Conservation (phyloP, 2,329 filamentous ascomycete genomes). For the Pyrenophora seminiperda region DNA sequence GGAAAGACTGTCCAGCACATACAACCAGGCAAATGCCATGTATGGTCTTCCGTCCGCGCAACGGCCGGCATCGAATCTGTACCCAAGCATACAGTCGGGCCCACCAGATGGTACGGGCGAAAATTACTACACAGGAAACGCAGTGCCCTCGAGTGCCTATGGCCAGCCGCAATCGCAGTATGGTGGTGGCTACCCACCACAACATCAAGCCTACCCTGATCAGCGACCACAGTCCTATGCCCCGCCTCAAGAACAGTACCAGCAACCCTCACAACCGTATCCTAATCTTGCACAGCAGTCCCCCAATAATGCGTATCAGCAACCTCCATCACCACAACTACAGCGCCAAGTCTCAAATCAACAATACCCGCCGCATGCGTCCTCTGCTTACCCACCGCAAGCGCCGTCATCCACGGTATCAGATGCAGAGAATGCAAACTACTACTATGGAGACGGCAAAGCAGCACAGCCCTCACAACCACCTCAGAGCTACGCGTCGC, state of each 20-base stretch:
- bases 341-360: conserved; percentile 43
- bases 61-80: conserved; percentile 63
- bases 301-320: conserved; percentile 35
- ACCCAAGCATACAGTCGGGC: conserved; percentile 65
- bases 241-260: conserved; percentile 39
- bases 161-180: conserved; percentile 59
- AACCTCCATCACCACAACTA: conserved; percentile 45
- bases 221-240: conserved; percentile 39
- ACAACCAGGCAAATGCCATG: conserved; percentile 70
- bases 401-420: conserved; percentile 40
- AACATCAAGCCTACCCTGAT: conserved; percentile 48
- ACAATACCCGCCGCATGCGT: conserved; percentile 41
- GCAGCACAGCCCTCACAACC: conserved; percentile 30
- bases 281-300: conserved; percentile 39
- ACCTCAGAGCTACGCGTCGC: conserved; percentile 36
- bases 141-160: conserved; percentile 56
- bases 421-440: conserved; percentile 42
- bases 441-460: conserved; percentile 42
- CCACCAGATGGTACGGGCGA: conserved; percentile 61
- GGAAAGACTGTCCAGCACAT: conserved; percentile 89
- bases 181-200: conserved; percentile 47
- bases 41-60: conserved; percentile 45
- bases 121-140: conserved; percentile 78
- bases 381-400: conserved; percentile 42
- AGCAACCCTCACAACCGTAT: conserved; percentile 45